Evolutionary conservation across 164 flowering plant genomes (phyloP), one percentile per base, ranked within the genome.

Genomic region (Nelumbo lutea): DNA sequence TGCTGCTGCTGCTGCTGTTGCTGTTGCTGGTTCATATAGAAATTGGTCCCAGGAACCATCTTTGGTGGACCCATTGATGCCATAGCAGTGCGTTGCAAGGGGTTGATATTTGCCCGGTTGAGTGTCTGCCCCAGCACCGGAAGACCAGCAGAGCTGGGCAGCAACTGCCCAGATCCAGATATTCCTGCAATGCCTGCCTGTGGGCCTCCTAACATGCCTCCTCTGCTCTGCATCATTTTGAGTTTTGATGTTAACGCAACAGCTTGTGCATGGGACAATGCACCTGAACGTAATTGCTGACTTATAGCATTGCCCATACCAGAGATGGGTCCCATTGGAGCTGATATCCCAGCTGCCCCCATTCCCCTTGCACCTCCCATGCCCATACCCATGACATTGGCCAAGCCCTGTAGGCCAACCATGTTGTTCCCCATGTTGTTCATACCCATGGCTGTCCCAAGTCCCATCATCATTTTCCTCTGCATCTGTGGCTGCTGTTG

Each of bases 41-140:
- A 69, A 78, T 82, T 87, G 79, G 85, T 75, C 50, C 93, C 96
- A 8, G 93, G 46, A 77, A 83, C 81, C 81, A 86, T 45, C 81
- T 83, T 90, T 2, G 96, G 96, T 5, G 96, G 94, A 40, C 88
- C 97, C 99, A 95, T 92, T 4, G 83, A 67, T 6, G 83, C 89
- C 81, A 86, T 75, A 14, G 79, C 76, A 27, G 88, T 64, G 38
- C 87, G 84, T 71, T 88, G 96, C 84, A 89, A 79, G 13, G 79
- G 77, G 70, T 53, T 83, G 60, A 86, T 76, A 72, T 76, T 83
- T 42, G 80, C 79, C 53, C 88, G 83, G 78, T 80, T 84, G 41
- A 92, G 71, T 10, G 80, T 75, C 77, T 89, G 90, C 8, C 91
- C 88, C 66, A 90, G 73, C 86, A 90, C 83, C 0, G 97, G 83